Evolutionary conservation across 306 rosid genomes (phyloP).

Genomic region (Prunus mira): DNA sequence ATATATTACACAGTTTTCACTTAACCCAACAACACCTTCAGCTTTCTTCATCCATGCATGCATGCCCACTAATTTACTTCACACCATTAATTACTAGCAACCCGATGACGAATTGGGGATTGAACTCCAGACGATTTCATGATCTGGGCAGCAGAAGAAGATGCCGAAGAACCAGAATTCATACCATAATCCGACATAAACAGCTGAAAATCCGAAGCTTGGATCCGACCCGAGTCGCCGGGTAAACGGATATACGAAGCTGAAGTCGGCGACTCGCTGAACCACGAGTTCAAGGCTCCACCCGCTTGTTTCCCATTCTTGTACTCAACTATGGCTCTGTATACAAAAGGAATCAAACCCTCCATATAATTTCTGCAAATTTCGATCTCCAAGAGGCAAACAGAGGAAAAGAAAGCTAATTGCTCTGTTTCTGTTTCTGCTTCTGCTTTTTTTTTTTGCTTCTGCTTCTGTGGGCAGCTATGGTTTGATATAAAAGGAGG

Average conservation of each 20-base stretch:
- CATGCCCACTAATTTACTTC: neutral
- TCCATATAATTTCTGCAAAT: slow-evolving; percentile 43
- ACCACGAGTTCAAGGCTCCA: slow-evolving; percentile 47
- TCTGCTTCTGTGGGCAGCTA: slow-evolving; percentile 16
- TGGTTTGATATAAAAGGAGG: slow-evolving; percentile 27
- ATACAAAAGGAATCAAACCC: slow-evolving; percentile 87
- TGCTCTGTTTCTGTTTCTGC: slow-evolving; percentile 11
- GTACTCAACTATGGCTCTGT: slow-evolving; percentile 71
- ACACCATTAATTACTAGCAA: slow-evolving; percentile 21
- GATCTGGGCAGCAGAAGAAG: slow-evolving; percentile 43
- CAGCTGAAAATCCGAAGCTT: slow-evolving; percentile 29
- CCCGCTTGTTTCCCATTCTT: slow-evolving; percentile 45
- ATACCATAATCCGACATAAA: slow-evolving; percentile 25
- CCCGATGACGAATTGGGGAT: slow-evolving; percentile 57
- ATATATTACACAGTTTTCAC: neutral
- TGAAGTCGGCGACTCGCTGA: slow-evolving; percentile 57
- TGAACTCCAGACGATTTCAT: slow-evolving; percentile 51
- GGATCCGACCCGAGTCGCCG: slow-evolving; percentile 39
- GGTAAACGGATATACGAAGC: slow-evolving; percentile 37
- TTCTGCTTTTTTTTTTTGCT: neutral
- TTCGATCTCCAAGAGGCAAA: neutral
- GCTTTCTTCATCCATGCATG: slow-evolving; percentile 28
- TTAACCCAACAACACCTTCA: slow-evolving; percentile 14
- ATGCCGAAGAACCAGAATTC: slow-evolving; percentile 35
- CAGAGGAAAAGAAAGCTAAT: slow-evolving; percentile 14